Percentiles rank a stretch among this genome's conserved stretches.
These are phyloP conservation scores for Cucurbita ficifolia DNA, from an alignment of 306 rosid genomes.

Conservation along the genomic window DNA sequence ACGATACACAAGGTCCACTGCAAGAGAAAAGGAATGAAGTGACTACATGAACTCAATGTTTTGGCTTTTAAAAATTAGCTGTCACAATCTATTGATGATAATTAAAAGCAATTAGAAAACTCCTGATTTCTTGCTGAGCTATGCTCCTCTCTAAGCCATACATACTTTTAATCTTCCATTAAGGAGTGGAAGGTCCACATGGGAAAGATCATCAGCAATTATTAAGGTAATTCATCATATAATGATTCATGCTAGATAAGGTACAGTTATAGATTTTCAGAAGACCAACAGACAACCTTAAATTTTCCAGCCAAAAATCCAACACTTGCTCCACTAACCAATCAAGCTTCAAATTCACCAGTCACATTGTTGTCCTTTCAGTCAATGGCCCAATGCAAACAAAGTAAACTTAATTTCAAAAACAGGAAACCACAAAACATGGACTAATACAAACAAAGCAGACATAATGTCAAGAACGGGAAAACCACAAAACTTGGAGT, in stretches of 20 bases:
- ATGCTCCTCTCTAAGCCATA: not conserved
- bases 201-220: not conserved
- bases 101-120: not conserved
- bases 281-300: not conserved
- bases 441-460: not conserved
- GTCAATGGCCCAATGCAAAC: not conserved
- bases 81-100: not conserved
- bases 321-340: not conserved
- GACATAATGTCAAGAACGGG: not conserved
- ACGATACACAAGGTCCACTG: slow-evolving; percentile 82
- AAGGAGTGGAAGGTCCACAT: not conserved
- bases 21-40: slow-evolving; percentile 1
- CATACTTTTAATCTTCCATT: not conserved
- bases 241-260: not conserved
- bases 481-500: not conserved
- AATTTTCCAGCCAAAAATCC: not conserved
- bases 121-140: not conserved
- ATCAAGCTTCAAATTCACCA: not conserved
- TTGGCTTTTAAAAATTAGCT: not conserved
- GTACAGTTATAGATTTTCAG: not conserved
- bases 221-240: not conserved
- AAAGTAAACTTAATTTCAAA: not conserved
- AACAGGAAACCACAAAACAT: not conserved
- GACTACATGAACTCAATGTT: not conserved
- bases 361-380: not conserved